phyloP scores from a whole-genome alignment of 2,329 filamentous ascomycete genomes.

The Fusarium transvaalense region DNA sequence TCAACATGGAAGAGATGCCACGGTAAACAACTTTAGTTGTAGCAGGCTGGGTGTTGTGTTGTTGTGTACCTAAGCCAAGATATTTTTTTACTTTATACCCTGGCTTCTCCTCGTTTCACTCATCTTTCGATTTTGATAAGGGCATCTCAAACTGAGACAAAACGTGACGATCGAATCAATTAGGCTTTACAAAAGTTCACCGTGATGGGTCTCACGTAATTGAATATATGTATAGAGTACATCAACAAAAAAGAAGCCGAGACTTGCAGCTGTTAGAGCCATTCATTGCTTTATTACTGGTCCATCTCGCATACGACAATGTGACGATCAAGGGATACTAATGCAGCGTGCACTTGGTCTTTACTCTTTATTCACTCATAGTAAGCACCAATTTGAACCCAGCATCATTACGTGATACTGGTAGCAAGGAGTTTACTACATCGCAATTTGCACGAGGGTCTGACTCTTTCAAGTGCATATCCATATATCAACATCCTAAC shows the following conservation, averaged over 20 bases:
- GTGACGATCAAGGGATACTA: conserved; percentile 13
- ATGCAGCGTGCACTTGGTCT: background rate
- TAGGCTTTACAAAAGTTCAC: conserved; percentile 9
- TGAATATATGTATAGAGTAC: background rate
- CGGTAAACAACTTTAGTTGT: conserved; percentile 21
- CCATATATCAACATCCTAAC: background rate
- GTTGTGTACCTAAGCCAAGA: conserved; percentile 9
- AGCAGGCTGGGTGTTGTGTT: conserved; percentile 21
- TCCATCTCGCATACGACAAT: conserved; percentile 22
- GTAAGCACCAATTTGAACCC: background rate
- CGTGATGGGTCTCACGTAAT: conserved; percentile 3
- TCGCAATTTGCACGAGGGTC: background rate
- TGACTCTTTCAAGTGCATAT: background rate
- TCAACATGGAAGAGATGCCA: conserved; percentile 22
- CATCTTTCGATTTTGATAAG: conserved; percentile 25
- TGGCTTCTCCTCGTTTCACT: conserved; percentile 18
- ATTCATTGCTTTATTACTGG: conserved; percentile 7
- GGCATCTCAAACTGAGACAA: conserved; percentile 25
- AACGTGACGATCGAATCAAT: conserved; percentile 8
- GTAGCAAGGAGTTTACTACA: background rate
- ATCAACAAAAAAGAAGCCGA: conserved; percentile 9
- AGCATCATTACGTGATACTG: background rate
- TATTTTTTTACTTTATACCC: conserved; percentile 21
- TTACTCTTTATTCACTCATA: background rate
- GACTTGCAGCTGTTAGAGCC: conserved; percentile 28